These are phyloP conservation scores for Lodderomyces theae DNA, from an alignment of 1,139 yeast genomes.

Conservation along the genomic window DNA sequence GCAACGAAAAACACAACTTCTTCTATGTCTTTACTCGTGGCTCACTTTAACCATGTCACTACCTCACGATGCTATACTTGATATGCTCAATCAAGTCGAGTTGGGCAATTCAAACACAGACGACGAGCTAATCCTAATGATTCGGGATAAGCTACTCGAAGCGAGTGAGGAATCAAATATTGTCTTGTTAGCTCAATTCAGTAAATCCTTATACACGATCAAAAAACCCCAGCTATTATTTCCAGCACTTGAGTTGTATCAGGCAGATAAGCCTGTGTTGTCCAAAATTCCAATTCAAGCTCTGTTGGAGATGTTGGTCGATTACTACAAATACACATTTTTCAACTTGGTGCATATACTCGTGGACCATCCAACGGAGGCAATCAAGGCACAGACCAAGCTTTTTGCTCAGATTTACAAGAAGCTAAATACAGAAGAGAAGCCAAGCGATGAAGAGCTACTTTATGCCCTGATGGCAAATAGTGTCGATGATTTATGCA, in stretches of 20 bases:
- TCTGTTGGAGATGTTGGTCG: constrained; percentile 21
- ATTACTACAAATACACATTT: constrained; percentile 31
- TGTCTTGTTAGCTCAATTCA: constrained; percentile 8
- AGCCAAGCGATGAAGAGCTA: neutral
- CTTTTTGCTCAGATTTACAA: neutral
- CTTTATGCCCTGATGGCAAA: constrained; percentile 1
- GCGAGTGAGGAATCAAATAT: constrained; percentile 5
- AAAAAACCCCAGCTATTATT: constrained; percentile 23
- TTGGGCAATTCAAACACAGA: constrained; percentile 10
- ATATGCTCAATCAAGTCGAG: constrained; percentile 2
- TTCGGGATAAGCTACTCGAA: constrained; percentile 1
- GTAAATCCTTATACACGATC: constrained; percentile 22
- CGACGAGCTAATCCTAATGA: constrained; percentile 5
- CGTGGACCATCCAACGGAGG: neutral
- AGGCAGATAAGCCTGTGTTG: constrained; percentile 21
- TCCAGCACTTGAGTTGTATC: constrained; percentile 17
- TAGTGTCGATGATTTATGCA: neutral
- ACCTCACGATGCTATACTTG: constrained; percentile 3
- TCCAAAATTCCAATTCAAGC: constrained; percentile 7
- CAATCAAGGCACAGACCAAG: neutral
- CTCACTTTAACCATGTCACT: neutral
- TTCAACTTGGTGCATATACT: constrained; percentile 19
- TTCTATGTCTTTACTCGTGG: too few species aligned
- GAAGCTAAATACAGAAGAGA: neutral
- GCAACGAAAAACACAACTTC: too few species aligned